Evolutionary conservation across 2,329 filamentous ascomycete genomes (phyloP).

Genomic region (Cladophialophora carrionii): DNA sequence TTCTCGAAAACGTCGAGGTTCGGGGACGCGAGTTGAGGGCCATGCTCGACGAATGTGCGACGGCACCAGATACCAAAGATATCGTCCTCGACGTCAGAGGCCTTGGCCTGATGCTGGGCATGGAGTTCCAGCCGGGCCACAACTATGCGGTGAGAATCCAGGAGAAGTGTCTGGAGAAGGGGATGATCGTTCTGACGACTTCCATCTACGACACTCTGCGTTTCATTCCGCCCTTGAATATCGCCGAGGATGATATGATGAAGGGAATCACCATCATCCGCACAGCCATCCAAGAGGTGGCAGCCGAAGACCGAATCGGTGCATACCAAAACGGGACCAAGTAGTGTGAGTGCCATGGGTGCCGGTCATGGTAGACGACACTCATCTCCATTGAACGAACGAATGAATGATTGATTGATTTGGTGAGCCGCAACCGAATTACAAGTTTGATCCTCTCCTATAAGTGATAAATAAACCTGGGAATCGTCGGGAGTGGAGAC

Average conservation of each 20-base stretch:
- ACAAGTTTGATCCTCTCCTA: background rate
- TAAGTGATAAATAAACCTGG: background rate
- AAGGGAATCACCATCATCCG: background rate
- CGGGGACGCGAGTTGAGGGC: background rate
- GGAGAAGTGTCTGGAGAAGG: background rate
- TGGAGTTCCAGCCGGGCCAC: background rate
- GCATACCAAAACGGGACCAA: background rate
- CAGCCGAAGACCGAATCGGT: background rate
- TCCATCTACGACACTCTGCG: background rate
- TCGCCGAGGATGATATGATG: background rate
- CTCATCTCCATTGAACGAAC: background rate
- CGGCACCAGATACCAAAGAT: background rate
- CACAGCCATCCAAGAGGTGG: background rate
- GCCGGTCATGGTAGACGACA: background rate
- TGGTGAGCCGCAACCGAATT: background rate
- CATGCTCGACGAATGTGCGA: background rate
- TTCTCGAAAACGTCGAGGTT: conserved; percentile 48
- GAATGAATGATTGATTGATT: background rate
- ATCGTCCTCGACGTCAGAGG: background rate
- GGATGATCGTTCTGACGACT: background rate
- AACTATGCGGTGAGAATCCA: background rate
- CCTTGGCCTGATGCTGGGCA: background rate
- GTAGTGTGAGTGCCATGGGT: background rate
- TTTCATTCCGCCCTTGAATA: background rate
- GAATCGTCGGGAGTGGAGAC: background rate